phyloP scores from a whole-genome alignment of 208 protist species.

The Endotrypanum monterogeii region DNA sequence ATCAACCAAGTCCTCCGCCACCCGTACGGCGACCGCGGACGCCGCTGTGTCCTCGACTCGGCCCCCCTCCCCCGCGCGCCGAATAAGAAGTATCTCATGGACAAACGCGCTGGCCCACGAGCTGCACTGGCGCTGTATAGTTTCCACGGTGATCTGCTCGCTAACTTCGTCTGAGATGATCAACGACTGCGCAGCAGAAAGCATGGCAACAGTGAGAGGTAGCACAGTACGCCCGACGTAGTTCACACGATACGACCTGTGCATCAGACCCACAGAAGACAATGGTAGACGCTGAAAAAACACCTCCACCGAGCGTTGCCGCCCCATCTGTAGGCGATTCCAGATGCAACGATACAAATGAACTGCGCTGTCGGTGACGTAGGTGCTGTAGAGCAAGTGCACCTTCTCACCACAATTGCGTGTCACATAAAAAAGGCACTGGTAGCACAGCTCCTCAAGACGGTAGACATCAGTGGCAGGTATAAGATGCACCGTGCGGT shows the following conservation, averaged over 20 bases:
- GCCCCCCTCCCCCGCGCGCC: conserved; percentile 13
- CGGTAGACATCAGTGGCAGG: conserved; percentile 55
- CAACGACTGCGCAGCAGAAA: conserved; percentile 74
- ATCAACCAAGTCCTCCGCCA: conserved; percentile 77
- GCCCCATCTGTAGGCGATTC: conserved; percentile 59
- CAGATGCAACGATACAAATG: conserved; percentile 70
- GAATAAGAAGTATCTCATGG: conserved; percentile 33
- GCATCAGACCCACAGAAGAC: conserved; percentile 38
- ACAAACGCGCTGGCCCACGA: conserved; percentile 52
- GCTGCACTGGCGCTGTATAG: conserved; percentile 64
- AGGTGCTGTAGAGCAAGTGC: conserved; percentile 49
- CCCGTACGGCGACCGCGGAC: conserved; percentile 35
- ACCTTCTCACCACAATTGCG: conserved; percentile 37
- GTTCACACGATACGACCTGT: conserved; percentile 38
- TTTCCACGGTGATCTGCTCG: conserved; percentile 17
- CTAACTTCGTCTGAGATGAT: conserved; percentile 19
- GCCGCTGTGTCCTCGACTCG: conserved; percentile 39
- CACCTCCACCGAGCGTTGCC: conserved; percentile 31
- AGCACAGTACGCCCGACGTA: conserved; percentile 45
- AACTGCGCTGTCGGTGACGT: conserved; percentile 58
- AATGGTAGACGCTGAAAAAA: conserved; percentile 65
- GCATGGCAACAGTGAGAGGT: conserved; percentile 64
- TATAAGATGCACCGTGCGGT: conserved; percentile 46
- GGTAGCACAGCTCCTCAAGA: conserved; percentile 74
- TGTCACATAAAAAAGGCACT: conserved; percentile 54